A percentile compares a stretch with the other conserved stretches of the same genome.
Conservation (phyloP, 805 yeast species). For the Kodamaea leandrae region DNA sequence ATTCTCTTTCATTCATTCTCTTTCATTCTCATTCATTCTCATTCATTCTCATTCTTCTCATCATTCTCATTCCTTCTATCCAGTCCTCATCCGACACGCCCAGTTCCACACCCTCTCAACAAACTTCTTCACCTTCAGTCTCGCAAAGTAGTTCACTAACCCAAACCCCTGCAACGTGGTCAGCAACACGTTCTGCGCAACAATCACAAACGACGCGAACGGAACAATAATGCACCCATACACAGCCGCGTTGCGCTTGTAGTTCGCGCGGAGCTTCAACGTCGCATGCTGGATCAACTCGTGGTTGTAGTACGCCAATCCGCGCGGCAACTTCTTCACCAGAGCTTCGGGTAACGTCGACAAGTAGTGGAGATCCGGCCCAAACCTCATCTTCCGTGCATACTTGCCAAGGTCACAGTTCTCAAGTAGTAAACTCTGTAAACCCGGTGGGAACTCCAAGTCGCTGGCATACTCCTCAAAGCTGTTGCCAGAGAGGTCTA, state of each 20-base stretch:
- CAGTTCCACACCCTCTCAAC: not conserved
- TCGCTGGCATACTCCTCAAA: not conserved
- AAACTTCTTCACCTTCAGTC: not conserved
- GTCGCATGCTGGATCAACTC: not conserved
- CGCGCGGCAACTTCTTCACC: not conserved
- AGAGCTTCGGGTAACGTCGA: slow-evolving; percentile 1
- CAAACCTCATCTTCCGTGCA: not conserved
- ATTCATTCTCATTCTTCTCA: not conserved
- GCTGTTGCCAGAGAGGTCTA: not conserved
- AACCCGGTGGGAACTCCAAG: not conserved
- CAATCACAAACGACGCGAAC: slow-evolving; percentile 2
- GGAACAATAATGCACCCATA: slow-evolving; percentile 1
- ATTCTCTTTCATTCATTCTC: not conserved
- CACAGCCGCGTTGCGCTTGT: not conserved
- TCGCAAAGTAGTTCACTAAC: not conserved
- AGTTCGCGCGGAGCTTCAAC: not conserved
- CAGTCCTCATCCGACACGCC: not conserved
- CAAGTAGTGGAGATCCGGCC: not conserved
- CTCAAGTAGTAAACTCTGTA: not conserved
- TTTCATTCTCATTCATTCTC: not conserved
- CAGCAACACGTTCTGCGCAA: slow-evolving; percentile 2
- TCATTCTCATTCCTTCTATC: not conserved
- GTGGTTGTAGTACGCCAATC: not conserved
- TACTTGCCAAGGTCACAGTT: not conserved
- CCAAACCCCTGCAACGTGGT: not conserved